Base-by-base conservation (phyloP, 2,329 filamentous ascomycete species). In the Exophiala lecanii-corni region DNA sequence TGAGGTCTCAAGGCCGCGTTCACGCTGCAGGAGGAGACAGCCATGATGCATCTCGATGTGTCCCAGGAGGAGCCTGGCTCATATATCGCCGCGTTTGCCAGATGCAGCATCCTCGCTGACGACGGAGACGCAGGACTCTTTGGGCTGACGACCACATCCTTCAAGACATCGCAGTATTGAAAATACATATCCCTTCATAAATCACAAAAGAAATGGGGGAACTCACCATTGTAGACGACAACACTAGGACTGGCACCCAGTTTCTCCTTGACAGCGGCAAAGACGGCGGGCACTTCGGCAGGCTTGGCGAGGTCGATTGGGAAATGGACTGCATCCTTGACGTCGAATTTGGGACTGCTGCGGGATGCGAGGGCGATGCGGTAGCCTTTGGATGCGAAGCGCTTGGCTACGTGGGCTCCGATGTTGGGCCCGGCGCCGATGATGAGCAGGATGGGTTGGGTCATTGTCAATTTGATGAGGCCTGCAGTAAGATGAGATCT, bases 351-450 rank as follows among this genome's bases (percentile, higher is more conserved):
- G 6, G n/a, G 33, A 5, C 18, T 17, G 9, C 33, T 34, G 7
- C 50, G 45, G 6, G 67, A 59, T 9, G 61, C 64, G 4, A 67
- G 53, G 6, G 67, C 70, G 18, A 72, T 59, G 43, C 61, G 62
- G 57, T 72, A 72, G 41, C 69, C 69, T 35, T 66, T 63, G 2
- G 56, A 44, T 7, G 63, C 58, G 49, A 72, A 70, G 6, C 60
- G 56, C 10, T 55, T 50, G n/a, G 63, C 62, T 3, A 67, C 62
- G 15, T 56, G 42, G 2, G 59, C 49, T 9, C 68, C 69, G 18
- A 70, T 55, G 13, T 67, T 70, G 36, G 67, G 45, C 2, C 70
- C 70, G 6, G 66, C 59, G 25, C 70, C 70, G 32, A 72, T 62
- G 48, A 73, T 67, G 41, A 71, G 61, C 23, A 49, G 16, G 35